Evolutionary conservation across 805 yeast genomes (phyloP).

Genomic region (Ogataea naganishii): DNA sequence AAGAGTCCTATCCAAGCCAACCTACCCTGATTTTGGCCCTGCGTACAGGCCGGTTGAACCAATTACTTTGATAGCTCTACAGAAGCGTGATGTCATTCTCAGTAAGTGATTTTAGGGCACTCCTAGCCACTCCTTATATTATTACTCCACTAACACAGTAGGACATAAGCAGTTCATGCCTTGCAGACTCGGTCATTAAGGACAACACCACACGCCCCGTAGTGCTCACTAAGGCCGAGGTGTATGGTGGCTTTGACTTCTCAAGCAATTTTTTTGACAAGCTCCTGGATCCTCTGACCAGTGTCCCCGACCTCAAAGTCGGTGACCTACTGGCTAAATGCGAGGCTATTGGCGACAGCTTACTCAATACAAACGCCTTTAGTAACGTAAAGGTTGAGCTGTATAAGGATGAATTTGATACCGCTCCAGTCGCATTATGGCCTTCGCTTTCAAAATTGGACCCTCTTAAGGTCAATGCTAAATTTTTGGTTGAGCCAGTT

Average conservation of each 20-base stretch:
- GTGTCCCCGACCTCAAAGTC: conserved; percentile 29
- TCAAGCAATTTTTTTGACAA: conserved; percentile 36
- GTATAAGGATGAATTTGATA: conserved; percentile 7
- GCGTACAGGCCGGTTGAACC: too few species aligned
- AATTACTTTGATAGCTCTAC: too few species aligned
- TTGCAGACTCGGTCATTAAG: too few species aligned
- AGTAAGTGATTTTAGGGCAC: conserved; percentile 1
- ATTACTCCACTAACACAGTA: too few species aligned
- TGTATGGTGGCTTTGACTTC: conserved; percentile 21
- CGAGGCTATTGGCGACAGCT: conserved; percentile 11
- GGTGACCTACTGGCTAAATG: conserved; percentile 26
- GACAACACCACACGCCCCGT: conserved; percentile 15
- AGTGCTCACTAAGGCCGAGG: conserved; percentile 19
- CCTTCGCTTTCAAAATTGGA: conserved; percentile 5
- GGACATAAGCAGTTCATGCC: too few species aligned
- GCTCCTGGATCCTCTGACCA: conserved; percentile 34
- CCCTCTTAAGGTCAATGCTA: conserved; percentile 24
- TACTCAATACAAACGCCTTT: conserved; percentile 20
- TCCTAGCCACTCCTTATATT: background rate
- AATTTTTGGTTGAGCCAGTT: conserved; percentile 25
- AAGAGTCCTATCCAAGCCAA: too few species aligned
- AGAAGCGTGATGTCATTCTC: conserved; percentile 3
- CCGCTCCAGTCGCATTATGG: conserved; percentile 2
- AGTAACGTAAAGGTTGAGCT: conserved; percentile 14
- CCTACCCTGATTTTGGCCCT: too few species aligned